Conservation (phyloP, 805 yeast species). For the Metschnikowia picachoensis region DNA sequence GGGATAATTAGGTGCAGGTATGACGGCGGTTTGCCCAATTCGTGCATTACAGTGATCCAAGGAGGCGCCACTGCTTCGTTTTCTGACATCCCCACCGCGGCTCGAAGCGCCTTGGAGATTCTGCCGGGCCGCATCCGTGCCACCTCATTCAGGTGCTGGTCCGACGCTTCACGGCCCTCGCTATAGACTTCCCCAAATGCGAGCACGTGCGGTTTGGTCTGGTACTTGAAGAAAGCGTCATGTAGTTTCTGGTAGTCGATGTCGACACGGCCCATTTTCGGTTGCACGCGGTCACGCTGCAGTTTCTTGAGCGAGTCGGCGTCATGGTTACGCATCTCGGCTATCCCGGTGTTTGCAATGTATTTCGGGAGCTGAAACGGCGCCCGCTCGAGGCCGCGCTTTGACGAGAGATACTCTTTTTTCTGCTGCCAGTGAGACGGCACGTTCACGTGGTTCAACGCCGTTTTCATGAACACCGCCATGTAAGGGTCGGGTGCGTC, state of each 20-base stretch:
- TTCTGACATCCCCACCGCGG: conserved; percentile 65
- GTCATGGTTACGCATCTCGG: conserved; percentile 76
- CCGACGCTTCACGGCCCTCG: conserved; percentile 63
- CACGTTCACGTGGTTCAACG: conserved; percentile 65
- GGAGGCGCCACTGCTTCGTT: conserved; percentile 49
- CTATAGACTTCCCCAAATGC: conserved; percentile 73
- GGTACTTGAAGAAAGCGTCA: conserved; percentile 83
- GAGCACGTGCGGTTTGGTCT: conserved; percentile 65
- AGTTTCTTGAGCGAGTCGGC: conserved; percentile 62
- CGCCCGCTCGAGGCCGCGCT: conserved; percentile 60
- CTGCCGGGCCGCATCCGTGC: conserved; percentile 60
- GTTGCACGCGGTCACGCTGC: conserved; percentile 82
- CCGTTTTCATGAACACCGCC: conserved; percentile 58
- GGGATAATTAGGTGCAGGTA: conserved; percentile 64
- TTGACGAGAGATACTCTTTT: conserved; percentile 65
- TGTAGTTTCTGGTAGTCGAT: conserved; percentile 78
- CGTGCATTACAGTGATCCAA: conserved; percentile 70
- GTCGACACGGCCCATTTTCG: conserved; percentile 81
- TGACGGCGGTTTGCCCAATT: conserved; percentile 79
- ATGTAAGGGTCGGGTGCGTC: conserved; percentile 78
- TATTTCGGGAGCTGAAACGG: conserved; percentile 77
- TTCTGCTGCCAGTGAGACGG: conserved; percentile 85
- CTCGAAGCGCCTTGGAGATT: conserved; percentile 55
- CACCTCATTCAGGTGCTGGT: conserved; percentile 34
- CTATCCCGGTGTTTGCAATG: conserved; percentile 79